Evolutionary conservation across 352 stramenopile species (phyloP).

Genomic region (Phytophthora cajani): DNA sequence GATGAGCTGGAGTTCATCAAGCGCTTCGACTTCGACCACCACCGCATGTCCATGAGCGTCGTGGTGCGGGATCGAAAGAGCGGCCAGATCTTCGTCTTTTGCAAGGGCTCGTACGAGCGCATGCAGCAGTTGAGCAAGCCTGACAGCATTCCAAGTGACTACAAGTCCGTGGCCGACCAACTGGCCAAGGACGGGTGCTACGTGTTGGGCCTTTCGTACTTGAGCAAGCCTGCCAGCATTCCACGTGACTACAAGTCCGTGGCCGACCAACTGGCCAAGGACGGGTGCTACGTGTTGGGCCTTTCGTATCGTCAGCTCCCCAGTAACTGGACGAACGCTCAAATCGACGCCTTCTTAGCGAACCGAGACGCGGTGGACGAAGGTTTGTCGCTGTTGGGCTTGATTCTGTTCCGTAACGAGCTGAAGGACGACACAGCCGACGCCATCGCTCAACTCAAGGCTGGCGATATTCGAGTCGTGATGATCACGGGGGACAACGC

Average conservation of each 20-base stretch:
- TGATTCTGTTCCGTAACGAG: constrained; percentile 87
- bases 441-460: constrained; percentile 63
- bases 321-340: constrained; percentile 36
- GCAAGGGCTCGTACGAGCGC: constrained; percentile 80
- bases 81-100: constrained; percentile 61
- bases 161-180: constrained; percentile 37
- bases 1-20: constrained; percentile 68
- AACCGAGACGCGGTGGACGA: constrained; percentile 79
- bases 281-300: constrained; percentile 83
- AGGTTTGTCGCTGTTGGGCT: constrained; percentile 67
- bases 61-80: constrained; percentile 56
- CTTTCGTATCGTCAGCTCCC: constrained; percentile 51
- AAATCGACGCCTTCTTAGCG: constrained; percentile 50
- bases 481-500: constrained; percentile 87
- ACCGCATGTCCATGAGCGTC: constrained; percentile 86
- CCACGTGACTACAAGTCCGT: constrained; percentile 62
- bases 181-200: constrained; percentile 78
- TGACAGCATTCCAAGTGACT: constrained; percentile 66
- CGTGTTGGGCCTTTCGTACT: constrained; percentile 68
- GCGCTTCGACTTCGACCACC: constrained; percentile 87
- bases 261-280: constrained; percentile 42
- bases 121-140: constrained; percentile 61
- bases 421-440: constrained; percentile 68
- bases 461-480: constrained; percentile 57
- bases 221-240: constrained; percentile 49